These are phyloP conservation scores for Bipolaris cookei DNA, from an alignment of 2,329 filamentous ascomycete species.

Conservation along the genomic window DNA sequence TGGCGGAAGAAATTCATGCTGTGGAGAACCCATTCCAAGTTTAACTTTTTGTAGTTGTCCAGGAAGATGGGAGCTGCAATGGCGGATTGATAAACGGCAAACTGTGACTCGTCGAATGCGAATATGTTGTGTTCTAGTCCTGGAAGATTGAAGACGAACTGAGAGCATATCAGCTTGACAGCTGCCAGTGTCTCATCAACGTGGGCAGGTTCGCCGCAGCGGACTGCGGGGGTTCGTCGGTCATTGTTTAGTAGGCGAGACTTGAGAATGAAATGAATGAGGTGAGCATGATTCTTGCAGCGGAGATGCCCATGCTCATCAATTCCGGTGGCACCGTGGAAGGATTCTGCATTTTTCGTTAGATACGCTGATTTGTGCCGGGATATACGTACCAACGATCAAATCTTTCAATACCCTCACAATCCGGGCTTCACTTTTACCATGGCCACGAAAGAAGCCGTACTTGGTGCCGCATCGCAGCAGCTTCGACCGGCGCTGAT, in stretches of 20 bases:
- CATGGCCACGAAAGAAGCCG: constrained; percentile 30
- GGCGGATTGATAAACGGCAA: constrained; percentile 51
- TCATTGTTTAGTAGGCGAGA: constrained; percentile 37
- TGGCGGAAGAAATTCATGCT: constrained; percentile 61
- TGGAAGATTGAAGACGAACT: constrained; percentile 37
- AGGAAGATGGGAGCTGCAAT: constrained; percentile 49
- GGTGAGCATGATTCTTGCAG: constrained; percentile 44
- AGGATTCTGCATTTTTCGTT: constrained; percentile 36
- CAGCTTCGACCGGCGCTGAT: constrained; percentile 39
- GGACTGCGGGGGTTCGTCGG: constrained; percentile 25
- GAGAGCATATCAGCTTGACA: constrained; percentile 43
- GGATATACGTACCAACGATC: constrained; percentile 52
- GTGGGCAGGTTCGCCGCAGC: constrained; percentile 6
- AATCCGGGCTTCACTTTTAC: constrained; percentile 39
- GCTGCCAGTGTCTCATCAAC: constrained; percentile 32
- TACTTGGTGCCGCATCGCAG: constrained; percentile 27
- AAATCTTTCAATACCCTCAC: constrained; percentile 51
- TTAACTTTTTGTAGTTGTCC: constrained; percentile 43
- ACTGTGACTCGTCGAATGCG: constrained; percentile 55
- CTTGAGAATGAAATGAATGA: constrained; percentile 41
- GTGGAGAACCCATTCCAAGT: constrained; percentile 57
- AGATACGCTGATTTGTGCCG: background rate
- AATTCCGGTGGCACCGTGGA: constrained; percentile 25
- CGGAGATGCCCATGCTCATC: constrained; percentile 30
- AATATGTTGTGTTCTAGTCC: constrained; percentile 31